phyloP scores from a whole-genome alignment of 345 rosid genomes.

The Boechera divaricarpa region DNA sequence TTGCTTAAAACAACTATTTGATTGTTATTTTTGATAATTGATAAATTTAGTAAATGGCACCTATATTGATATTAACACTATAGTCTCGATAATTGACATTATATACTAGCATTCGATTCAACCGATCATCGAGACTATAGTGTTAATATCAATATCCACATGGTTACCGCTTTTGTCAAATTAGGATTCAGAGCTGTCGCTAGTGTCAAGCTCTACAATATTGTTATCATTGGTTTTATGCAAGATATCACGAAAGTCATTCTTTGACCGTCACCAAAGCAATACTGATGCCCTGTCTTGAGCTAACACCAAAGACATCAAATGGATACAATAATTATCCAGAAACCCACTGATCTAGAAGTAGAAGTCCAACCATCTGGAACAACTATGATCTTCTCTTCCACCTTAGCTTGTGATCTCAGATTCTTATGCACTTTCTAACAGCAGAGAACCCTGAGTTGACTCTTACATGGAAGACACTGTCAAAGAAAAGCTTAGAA shows the following conservation, averaged over 20 bases:
- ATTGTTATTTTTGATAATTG: too few species aligned
- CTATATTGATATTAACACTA: too few species aligned
- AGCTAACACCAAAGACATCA: slow-evolving; percentile 27
- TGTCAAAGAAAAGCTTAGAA: neutral
- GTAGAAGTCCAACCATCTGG: neutral
- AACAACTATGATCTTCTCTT: slow-evolving; percentile 6
- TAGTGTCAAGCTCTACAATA: too few species aligned
- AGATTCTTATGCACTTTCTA: neutral
- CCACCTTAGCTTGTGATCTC: neutral
- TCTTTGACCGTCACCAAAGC: neutral
- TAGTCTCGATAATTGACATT: too few species aligned
- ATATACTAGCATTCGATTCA: too few species aligned
- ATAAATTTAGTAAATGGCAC: too few species aligned
- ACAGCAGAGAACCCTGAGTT: neutral
- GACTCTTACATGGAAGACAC: slow-evolving; percentile 19
- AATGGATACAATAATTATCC: neutral
- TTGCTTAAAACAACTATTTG: neutral
- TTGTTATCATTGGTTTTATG: too few species aligned
- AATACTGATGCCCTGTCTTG: slow-evolving; percentile 10
- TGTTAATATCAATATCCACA: too few species aligned
- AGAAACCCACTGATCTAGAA: neutral
- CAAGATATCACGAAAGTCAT: neutral
- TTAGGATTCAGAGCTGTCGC: too few species aligned
- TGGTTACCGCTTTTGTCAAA: too few species aligned
- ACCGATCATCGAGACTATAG: too few species aligned